Evolutionary conservation across 495 filamentous ascomycete species (phyloP).

Genomic region (Penicillium fimorum): DNA sequence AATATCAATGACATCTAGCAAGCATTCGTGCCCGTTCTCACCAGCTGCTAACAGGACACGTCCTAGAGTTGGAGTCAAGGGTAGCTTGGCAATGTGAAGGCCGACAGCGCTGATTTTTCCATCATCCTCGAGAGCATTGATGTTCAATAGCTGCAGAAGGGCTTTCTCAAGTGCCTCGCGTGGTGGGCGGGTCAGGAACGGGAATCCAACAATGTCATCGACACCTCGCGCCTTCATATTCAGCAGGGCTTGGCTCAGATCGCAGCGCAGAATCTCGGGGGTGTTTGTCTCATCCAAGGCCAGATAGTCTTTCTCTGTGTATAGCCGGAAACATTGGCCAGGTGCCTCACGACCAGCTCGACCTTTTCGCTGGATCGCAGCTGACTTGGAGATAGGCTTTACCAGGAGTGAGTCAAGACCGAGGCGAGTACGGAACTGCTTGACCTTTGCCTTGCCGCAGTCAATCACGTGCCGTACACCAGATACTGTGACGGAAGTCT

Average conservation of each 20-base stretch:
- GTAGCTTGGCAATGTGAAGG: constrained; percentile 73
- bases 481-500: constrained; percentile 94
- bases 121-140: constrained; percentile 70
- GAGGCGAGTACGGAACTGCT: constrained; percentile 80
- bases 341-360: constrained; percentile 90
- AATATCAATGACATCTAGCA: constrained; percentile 86
- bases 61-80: constrained; percentile 77
- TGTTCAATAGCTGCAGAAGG: constrained; percentile 70
- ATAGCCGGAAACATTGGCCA: constrained; percentile 87
- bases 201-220: constrained; percentile 77
- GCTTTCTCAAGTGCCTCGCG: constrained; percentile 79
- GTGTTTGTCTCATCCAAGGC: constrained; percentile 67
- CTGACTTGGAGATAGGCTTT: constrained; percentile 89
- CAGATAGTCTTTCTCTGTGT: constrained; percentile 77
- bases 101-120: constrained; percentile 75
- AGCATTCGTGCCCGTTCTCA: constrained; percentile 62
- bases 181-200: constrained; percentile 79
- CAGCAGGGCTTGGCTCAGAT: constrained; percentile 80
- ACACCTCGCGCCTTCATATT: constrained; percentile 93
- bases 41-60: constrained; percentile 81
- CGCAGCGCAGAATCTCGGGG: constrained; percentile 89
- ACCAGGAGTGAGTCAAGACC: constrained; percentile 89
- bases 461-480: constrained; percentile 92
- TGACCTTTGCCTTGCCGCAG: constrained; percentile 90
- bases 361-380: constrained; percentile 87